These are phyloP conservation scores for Closterium sp. DNA, from an alignment of 139 green algal genomes.

Conservation along the genomic window DNA sequence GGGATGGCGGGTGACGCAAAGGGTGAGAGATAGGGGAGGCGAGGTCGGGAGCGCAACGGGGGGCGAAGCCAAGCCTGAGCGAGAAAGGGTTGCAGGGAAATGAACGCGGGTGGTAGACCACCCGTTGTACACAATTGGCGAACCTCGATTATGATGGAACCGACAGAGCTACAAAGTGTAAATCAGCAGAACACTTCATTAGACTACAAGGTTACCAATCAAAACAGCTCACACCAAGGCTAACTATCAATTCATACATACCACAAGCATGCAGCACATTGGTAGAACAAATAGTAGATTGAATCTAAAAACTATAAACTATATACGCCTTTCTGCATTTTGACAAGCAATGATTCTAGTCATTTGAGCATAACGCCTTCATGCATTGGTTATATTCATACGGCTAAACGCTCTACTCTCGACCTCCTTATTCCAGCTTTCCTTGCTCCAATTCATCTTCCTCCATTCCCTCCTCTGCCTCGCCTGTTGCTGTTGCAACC, in stretches of 20 bases:
- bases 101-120: neutral
- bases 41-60: neutral
- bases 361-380: neutral
- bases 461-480: neutral
- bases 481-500: neutral
- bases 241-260: too few species aligned
- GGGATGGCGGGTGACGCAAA: neutral
- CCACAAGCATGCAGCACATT: too few species aligned
- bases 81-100: neutral
- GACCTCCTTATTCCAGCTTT: neutral
- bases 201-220: too few species aligned
- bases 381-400: neutral
- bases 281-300: too few species aligned
- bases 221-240: too few species aligned
- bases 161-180: neutral
- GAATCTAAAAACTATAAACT: too few species aligned
- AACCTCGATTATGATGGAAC: neutral
- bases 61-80: neutral
- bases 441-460: constrained; percentile 1
- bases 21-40: neutral
- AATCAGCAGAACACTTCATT: too few species aligned
- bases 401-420: neutral
- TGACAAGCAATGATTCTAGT: neutral
- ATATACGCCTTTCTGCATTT: neutral
- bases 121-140: neutral